Evolutionary conservation across 2,329 filamentous ascomycete genomes (phyloP).

Genomic region (Alternaria dauci): DNA sequence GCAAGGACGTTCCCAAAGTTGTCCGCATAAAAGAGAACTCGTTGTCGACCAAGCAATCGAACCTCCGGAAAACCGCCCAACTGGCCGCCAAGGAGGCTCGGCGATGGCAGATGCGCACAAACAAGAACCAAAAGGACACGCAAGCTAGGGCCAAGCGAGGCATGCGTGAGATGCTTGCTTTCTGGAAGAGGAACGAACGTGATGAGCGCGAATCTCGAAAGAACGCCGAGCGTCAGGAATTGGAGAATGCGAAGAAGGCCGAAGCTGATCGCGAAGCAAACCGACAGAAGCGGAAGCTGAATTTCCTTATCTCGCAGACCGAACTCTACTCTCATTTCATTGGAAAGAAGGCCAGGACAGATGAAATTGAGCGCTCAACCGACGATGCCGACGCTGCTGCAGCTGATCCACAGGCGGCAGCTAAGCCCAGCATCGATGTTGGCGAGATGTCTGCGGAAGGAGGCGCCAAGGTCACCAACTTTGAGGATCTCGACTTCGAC

Average conservation of each 20-base stretch:
- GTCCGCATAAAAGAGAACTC: conserved; percentile 88
- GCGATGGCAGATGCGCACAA: conserved; percentile 95
- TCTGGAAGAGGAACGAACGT: conserved; percentile 99
- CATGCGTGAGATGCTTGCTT: conserved; percentile 99
- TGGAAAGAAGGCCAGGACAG: conserved; percentile 98
- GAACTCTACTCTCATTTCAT: conserved; percentile 99
- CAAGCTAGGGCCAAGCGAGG: conserved; percentile 96
- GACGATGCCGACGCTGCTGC: conserved; percentile 70
- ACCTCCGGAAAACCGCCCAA: conserved; percentile 96
- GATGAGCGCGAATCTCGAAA: conserved; percentile 95
- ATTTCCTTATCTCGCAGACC: conserved; percentile 98
- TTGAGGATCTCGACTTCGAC: conserved; percentile 95
- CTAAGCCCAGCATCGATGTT: conserved; percentile 59
- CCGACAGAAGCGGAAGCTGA: conserved; percentile 96
- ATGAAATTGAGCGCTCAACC: conserved; percentile 89
- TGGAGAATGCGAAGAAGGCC: conserved; percentile 95
- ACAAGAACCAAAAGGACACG: conserved; percentile 98
- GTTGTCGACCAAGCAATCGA: conserved; percentile 86
- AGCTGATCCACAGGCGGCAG: conserved; percentile 45
- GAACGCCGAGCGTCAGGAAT: conserved; percentile 91
- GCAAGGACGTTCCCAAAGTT: conserved; percentile 93
- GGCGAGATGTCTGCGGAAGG: conserved; percentile 59
- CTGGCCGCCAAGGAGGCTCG: conserved; percentile 96
- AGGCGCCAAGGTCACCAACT: conserved; percentile 83
- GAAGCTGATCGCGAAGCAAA: conserved; percentile 98